phyloP scores from a whole-genome alignment of 2,329 filamentous ascomycete species.

The Monascus ruber region DNA sequence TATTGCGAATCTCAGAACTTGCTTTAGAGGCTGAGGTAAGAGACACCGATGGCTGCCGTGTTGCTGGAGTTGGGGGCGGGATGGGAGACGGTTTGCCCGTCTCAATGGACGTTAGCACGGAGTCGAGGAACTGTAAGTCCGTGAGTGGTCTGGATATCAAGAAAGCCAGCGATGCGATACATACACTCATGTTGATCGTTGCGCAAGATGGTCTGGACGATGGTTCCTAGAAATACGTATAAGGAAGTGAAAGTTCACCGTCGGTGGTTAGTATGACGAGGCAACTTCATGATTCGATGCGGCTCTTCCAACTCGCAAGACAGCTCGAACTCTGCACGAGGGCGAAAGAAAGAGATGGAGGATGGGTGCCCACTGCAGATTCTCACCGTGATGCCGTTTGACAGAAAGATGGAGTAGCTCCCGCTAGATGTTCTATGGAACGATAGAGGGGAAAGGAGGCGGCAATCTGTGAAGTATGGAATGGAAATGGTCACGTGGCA shows the following conservation, averaged over 20 bases:
- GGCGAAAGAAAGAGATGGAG: not conserved
- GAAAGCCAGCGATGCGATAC: constrained; percentile 1
- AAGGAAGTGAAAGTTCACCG: constrained; percentile 20
- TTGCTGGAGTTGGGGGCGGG: constrained; percentile 9
- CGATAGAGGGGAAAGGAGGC: not conserved
- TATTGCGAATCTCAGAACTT: constrained; percentile 13
- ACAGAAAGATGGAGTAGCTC: too few species aligned
- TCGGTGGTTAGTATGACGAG: constrained; percentile 26
- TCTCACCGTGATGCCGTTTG: too few species aligned
- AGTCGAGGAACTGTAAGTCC: constrained; percentile 37
- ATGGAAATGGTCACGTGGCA: constrained; percentile 2
- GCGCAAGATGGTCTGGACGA: not conserved
- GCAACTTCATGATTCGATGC: constrained; percentile 29
- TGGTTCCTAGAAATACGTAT: constrained; percentile 3
- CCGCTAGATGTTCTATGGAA: not conserved
- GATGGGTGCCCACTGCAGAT: not conserved
- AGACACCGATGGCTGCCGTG: constrained; percentile 13
- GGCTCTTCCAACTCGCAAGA: constrained; percentile 6
- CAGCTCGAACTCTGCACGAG: not conserved
- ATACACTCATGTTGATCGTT: constrained; percentile 28
- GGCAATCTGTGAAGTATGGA: constrained; percentile 1
- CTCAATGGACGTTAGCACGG: constrained; percentile 40
- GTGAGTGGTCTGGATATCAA: constrained; percentile 1
- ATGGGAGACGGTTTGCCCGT: constrained; percentile 25
- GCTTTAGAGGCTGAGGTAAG: constrained; percentile 11